A percentile compares a stretch with the other conserved stretches of the same genome.
These are phyloP conservation scores for Amoeboradix gromovi DNA, from an alignment of 371 early-diverging fungal species.

Conservation along the genomic window DNA sequence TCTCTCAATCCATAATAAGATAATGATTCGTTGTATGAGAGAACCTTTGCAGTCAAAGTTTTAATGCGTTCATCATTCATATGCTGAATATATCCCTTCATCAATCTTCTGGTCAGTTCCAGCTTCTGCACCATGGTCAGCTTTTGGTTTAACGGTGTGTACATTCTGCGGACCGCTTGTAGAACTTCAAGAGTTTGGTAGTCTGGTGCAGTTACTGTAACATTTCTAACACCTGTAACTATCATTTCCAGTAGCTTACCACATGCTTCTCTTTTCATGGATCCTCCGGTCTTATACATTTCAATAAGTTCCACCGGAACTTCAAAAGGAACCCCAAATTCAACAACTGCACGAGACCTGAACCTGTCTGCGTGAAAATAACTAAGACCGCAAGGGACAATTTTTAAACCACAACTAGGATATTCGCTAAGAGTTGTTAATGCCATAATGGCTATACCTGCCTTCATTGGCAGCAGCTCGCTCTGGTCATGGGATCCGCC, in stretches of 20 bases:
- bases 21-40: slow-evolving; percentile 56
- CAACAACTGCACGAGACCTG: slow-evolving; percentile 76
- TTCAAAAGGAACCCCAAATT: slow-evolving; percentile 63
- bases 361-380: slow-evolving; percentile 85
- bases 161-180: slow-evolving; percentile 76
- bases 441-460: slow-evolving; percentile 46
- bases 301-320: slow-evolving; percentile 41
- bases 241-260: slow-evolving; percentile 38
- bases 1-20: slow-evolving; percentile 70
- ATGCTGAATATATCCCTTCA: slow-evolving; percentile 11
- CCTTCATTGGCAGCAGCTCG: slow-evolving; percentile 73
- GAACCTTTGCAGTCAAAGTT: slow-evolving; percentile 33
- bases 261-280: slow-evolving; percentile 44
- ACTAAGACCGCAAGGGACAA: slow-evolving; percentile 67
- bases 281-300: slow-evolving; percentile 45
- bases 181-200: slow-evolving; percentile 53
- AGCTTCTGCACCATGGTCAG: slow-evolving; percentile 43
- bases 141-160: slow-evolving; percentile 48
- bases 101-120: slow-evolving; percentile 62
- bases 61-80: slow-evolving; percentile 3
- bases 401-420: slow-evolving; percentile 38
- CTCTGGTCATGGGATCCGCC: slow-evolving; percentile 69
- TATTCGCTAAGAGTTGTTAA: slow-evolving; percentile 68
- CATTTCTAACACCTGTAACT: slow-evolving; percentile 38
- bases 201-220: slow-evolving; percentile 75